Conservation (phyloP, 768 basidiomycete species). For the Rickenella mellea region DNA sequence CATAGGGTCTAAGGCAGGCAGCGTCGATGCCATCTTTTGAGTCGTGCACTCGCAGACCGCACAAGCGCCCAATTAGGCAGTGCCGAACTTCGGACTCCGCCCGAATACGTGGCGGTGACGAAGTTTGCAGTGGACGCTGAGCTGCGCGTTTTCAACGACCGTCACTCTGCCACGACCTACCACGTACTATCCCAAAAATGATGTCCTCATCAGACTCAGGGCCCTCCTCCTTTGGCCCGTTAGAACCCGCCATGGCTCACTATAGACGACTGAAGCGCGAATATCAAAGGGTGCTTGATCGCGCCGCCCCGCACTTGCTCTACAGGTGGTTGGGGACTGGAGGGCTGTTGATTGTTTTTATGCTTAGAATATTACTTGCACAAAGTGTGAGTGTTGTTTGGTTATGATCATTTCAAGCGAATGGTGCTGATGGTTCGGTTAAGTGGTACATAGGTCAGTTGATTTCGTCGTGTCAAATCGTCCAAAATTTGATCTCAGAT, state of each 20-base stretch:
- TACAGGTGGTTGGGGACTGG: slow-evolving; percentile 81
- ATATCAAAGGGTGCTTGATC: slow-evolving; percentile 86
- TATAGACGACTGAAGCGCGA: slow-evolving; percentile 55
- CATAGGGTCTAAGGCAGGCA: too few relatives aligned
- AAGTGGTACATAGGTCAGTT: slow-evolving; percentile 90
- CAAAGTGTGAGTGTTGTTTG: slow-evolving; percentile 66
- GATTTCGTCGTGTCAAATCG: neutral
- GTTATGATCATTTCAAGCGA: neutral
- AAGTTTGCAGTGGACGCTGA: too few relatives aligned
- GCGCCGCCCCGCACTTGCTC: slow-evolving; percentile 82
- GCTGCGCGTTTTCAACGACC: too few relatives aligned
- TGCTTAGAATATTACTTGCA: slow-evolving; percentile 75
- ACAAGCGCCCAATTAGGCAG: too few relatives aligned
- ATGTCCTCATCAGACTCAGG: neutral
- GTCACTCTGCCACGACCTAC: too few relatives aligned
- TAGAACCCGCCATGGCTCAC: slow-evolving; percentile 6
- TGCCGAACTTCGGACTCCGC: too few relatives aligned
- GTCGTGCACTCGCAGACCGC: too few relatives aligned
- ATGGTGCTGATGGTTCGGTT: slow-evolving; percentile 5
- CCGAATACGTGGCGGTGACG: too few relatives aligned
- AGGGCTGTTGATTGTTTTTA: slow-evolving; percentile 64
- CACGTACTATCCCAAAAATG: too few relatives aligned
- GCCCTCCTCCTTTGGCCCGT: neutral
- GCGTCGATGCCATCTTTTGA: too few relatives aligned
- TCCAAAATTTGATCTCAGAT: slow-evolving; percentile 1